Base-by-base conservation (phyloP, 352 stramenopile species). In the Globisporangium spiculum region DNA sequence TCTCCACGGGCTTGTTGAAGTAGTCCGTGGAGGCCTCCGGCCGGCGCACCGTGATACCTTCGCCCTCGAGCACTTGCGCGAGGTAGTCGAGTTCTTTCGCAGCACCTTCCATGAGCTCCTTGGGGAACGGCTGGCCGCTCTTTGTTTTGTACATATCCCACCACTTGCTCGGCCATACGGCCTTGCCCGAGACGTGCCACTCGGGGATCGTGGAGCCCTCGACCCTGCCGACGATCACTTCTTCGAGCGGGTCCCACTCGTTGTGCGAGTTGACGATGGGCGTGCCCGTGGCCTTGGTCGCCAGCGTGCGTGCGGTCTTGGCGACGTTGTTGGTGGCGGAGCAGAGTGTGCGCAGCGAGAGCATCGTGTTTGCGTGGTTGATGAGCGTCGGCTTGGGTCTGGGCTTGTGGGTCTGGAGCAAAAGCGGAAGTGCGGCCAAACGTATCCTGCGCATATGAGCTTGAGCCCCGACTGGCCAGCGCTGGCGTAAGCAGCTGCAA, bases 101-200 rank as follows among this genome's bases (percentile, higher is more conserved):
- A 0, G 90, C 90, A 48, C 78, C 81, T 36, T 87, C 75, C 67
- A 95, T 84, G 53, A 97, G 79, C 57, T 96, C 74, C 59, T 77
- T 69, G 16, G 89, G 89, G 78, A 97, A 97, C 26, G 79, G 67
- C 69, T 91, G 75, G 12, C 90, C 90, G 61, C 77, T 83, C 65
- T 94, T 74, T 56, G 74, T 92, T 76, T 96, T 93, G 81, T 94
- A 96, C 89, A 97, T 96, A 60, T 96, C 81, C 90, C 90, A 97
- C 73, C 89, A 91, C 63, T 94, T 94, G 59, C 66, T 75, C 6
- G 90, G 90, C 90, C 90, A 97, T 69, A 97, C 89, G 16, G 90
- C 90, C 74, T 97, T 97, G 70, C 90, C 90, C 0, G 90, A 69
- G 27, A 96, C 88, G 71, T 97, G 88, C 90, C 89, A 97, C 66